Base-by-base conservation (phyloP, 805 yeast genomes). In the Saccharomycopsis fibuligera region DNA sequence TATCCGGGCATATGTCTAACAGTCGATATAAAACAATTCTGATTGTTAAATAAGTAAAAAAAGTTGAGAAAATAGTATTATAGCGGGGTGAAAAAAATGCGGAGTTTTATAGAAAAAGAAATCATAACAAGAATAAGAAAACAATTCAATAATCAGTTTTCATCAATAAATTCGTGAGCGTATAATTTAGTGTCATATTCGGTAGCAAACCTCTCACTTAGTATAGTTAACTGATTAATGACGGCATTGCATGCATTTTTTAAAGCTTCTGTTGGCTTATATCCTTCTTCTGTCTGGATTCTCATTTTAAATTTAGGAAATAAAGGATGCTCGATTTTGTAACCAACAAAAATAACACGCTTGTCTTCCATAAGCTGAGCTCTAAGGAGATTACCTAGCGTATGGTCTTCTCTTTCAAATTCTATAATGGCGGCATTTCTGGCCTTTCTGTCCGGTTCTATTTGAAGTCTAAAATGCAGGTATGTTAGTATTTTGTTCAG, bases 341-440 rank as follows among this genome's bases (percentile, higher is more conserved):
- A 93, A 31, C 98, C 99, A 39, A 96, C 98, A 64, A 90, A 93
- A 31, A 93, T 64, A n/a, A 93, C 99, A 56, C 82, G 80, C 44
- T 81, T 80, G 64, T 93, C 98, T 60, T 81, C 81, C 53, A 88
- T 74, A 49, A 93, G 76, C 63, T 91, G 96, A 25, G 90, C 81
- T 62, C 96, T 78, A 52, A 93, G 74, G 58, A 93, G 66, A 64
- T 93, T 93, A 24, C 96, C 99, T 51, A 93, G 73, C 3, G 99
- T 93, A 63, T 93, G 99, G 65, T 93, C 99, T 66, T 93, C 99
- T 63, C 96, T 83, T 66, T 93, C 98, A 58, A 93, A 88, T 54
- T 87, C 88, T 57, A 93, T 76, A 53, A 90, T 79, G 41, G 95
- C 90, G 40, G 98, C 95, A 64, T 93, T 93, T 21, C 98, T 96